Conservation (phyloP, 2,329 filamentous ascomycete genomes). For the Xylariaceae sp. region DNA sequence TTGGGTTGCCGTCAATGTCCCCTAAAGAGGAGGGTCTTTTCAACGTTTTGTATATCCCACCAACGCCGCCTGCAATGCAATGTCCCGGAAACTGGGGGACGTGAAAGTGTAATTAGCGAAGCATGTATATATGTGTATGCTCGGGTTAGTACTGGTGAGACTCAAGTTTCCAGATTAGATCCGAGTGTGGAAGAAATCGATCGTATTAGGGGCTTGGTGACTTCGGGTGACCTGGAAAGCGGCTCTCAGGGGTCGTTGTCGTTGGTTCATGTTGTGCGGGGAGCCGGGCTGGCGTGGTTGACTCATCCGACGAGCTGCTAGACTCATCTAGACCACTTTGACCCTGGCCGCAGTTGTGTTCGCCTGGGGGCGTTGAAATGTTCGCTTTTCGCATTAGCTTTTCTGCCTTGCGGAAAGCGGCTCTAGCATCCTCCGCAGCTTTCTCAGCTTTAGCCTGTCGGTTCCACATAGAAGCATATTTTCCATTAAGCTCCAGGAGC, state of each 20-base stretch:
- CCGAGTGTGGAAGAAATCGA: conserved; percentile 14
- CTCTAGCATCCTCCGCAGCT: conserved; percentile 66
- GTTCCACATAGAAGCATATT: conserved; percentile 86
- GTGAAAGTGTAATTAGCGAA: conserved; percentile 36
- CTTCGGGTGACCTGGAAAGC: not conserved
- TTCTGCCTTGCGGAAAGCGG: conserved; percentile 50
- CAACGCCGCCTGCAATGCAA: conserved; percentile 42
- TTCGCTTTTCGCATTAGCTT: conserved; percentile 59
- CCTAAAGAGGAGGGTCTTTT: conserved; percentile 34
- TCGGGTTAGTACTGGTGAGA: conserved; percentile 26
- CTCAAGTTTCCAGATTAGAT: conserved; percentile 23
- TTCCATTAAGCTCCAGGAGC: conserved; percentile 71
- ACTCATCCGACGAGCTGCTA: conserved; percentile 45
- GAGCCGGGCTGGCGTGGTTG: conserved; percentile 27
- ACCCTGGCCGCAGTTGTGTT: conserved; percentile 38
- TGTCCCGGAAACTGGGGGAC: conserved; percentile 24
- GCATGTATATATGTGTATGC: conserved; percentile 35
- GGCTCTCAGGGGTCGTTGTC: conserved; percentile 19
- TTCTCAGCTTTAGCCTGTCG: conserved; percentile 83
- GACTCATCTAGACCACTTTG: conserved; percentile 51
- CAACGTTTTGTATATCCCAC: conserved; percentile 39
- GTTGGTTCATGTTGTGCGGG: conserved; percentile 26
- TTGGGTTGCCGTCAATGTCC: conserved; percentile 30
- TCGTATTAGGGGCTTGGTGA: conserved; percentile 35
- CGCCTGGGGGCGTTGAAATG: conserved; percentile 45